phyloP scores from a whole-genome alignment of 208 protist genomes.

The Naegleria gruberi region DNA sequence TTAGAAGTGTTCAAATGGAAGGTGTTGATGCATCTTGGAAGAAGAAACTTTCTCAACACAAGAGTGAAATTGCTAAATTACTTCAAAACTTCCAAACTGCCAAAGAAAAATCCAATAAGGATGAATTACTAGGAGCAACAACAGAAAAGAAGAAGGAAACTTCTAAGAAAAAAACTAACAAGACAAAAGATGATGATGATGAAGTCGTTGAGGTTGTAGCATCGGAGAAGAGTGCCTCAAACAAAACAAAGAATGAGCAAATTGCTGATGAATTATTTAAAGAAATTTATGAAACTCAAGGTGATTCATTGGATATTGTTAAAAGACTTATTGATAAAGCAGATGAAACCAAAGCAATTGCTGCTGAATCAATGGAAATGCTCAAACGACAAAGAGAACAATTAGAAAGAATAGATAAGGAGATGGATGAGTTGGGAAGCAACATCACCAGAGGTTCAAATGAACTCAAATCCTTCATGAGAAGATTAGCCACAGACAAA shows the following conservation, averaged over 20 bases:
- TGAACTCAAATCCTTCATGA: slow-evolving; percentile 2
- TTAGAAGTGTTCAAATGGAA: background rate
- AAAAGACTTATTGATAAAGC: background rate
- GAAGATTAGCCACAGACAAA: slow-evolving; percentile 5
- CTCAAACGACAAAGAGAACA: slow-evolving; percentile 7
- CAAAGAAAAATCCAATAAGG: background rate
- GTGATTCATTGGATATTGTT: background rate
- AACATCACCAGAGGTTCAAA: background rate
- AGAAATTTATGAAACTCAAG: background rate
- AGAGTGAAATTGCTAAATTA: background rate
- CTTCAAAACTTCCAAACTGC: background rate
- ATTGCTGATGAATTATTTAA: slow-evolving; percentile 8
- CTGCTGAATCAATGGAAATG: background rate
- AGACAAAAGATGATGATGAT: background rate
- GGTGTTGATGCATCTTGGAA: background rate
- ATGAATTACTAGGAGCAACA: background rate
- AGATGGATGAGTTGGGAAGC: slow-evolving; percentile 1
- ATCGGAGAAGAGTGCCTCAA: background rate
- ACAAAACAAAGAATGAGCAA: background rate
- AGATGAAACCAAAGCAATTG: background rate
- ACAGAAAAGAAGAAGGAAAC: background rate
- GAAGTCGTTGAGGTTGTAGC: background rate
- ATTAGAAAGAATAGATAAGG: background rate
- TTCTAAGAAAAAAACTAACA: background rate
- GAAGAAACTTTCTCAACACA: background rate